These are phyloP conservation scores for Aspergillus incahuasiensis DNA, from an alignment of 495 filamentous ascomycete genomes.

Conservation along the genomic window DNA sequence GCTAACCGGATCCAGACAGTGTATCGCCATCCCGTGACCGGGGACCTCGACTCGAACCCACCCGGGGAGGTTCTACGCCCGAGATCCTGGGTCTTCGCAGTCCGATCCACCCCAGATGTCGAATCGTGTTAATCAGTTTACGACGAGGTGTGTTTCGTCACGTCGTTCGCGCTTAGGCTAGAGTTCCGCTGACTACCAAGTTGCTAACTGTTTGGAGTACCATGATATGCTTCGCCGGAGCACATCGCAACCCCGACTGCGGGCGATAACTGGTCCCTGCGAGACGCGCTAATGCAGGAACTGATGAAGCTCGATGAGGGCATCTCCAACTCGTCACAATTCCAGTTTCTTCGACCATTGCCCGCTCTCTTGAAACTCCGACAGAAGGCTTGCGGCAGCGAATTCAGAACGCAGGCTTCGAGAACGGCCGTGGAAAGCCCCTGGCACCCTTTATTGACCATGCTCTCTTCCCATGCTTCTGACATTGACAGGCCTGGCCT, in stretches of 20 bases:
- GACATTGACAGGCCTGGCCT: not conserved
- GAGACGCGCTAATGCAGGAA: slow-evolving; percentile 43
- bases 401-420: not conserved
- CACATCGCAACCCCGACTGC: not conserved
- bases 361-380: slow-evolving; percentile 6
- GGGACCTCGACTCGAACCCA: not conserved
- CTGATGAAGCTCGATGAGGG: slow-evolving; percentile 23
- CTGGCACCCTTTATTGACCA: not conserved
- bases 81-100: not conserved
- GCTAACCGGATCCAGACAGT: slow-evolving; percentile 20
- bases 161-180: not conserved
- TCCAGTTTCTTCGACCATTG: slow-evolving; percentile 15
- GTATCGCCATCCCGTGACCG: slow-evolving; percentile 4
- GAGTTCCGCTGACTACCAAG: not conserved
- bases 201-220: not conserved
- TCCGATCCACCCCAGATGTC: not conserved
- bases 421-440: not conserved
- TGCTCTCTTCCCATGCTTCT: not conserved
- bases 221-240: not conserved
- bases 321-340: slow-evolving; percentile 11
- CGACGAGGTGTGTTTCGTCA: not conserved
- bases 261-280: slow-evolving; percentile 13
- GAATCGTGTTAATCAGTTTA: not conserved
- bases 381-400: not conserved
- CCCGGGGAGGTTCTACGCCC: not conserved